Evolutionary conservation across 2,329 filamentous ascomycete species (phyloP), one percentile per base, ranked within the genome.

Genomic region (Epichloe aotearoae): DNA sequence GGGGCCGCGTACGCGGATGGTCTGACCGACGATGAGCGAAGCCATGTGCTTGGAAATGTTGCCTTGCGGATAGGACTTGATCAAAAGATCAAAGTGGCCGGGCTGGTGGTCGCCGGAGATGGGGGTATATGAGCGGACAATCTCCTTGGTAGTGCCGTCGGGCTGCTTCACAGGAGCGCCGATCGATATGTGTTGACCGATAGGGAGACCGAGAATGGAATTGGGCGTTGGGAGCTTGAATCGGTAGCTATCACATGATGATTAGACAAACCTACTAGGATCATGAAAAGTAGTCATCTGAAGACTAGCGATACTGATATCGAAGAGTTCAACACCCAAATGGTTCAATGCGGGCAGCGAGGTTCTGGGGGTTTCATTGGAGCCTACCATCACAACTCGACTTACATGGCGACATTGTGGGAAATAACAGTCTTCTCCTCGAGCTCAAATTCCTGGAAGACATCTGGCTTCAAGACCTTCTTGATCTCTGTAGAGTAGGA

Each of bases 121-220:
- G 53, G 89, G 89, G 11, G 89, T 95, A 75, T 95, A 95, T 20
- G 88, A 94, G 63, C 89, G 86, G 50, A 94, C 83, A 57, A 95
- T 84, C 64, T 94, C 86, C 72, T 93, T 91, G 58, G 74, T 74
- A 61, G 77, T 76, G 64, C 88, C 88, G 61, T 87, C 82, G 51
- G 73, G 69, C 62, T 83, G 79, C 42, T 69, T 61, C 54, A 89
- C 80, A 51, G 78, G 80, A 51, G 89, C 91, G 59, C 86, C 88
- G 65, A 98, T 88, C 55, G 91, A 96, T 71, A 98, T 96, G 76
- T 98, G 93, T 74, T 98, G 93, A 65, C 93, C 93, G 73, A 97
- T 97, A 58, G 93, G 91, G 42, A 97, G 86, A 64, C 93, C 93
- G 62, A 97, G 87, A 67, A 96, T 88, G 59, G 86, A 80, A 61